Conservation (phyloP, 192 early-diverging fungal species). For the Diversispora eburnea region DNA sequence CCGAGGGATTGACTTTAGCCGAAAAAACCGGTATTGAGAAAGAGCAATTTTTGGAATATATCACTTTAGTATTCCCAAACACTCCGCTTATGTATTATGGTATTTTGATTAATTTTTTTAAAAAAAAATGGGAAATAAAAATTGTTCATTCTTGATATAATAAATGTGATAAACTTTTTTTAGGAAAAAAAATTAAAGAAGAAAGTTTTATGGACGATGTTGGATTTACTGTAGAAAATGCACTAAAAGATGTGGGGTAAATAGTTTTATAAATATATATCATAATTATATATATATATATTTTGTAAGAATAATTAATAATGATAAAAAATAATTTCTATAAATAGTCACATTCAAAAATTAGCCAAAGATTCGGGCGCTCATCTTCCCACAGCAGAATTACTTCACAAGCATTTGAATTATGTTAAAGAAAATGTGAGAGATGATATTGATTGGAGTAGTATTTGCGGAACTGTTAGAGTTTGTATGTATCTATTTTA, state of each 20-base stretch:
- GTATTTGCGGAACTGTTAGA: conserved; percentile 2
- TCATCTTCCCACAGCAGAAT: conserved; percentile 38
- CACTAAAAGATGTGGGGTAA: conserved; percentile 43
- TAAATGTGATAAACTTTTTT: too few species aligned
- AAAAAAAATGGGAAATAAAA: not conserved
- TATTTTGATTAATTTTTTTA: not conserved
- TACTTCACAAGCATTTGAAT: conserved; percentile 28
- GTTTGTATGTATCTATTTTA: not conserved
- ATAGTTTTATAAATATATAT: not conserved
- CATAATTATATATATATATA: not conserved
- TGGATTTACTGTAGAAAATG: conserved; percentile 39
- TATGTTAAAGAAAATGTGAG: conserved; percentile 19
- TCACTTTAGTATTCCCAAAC: conserved; percentile 48
- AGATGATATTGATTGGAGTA: conserved; percentile 27
- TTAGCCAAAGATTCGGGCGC: conserved; percentile 38
- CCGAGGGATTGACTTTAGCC: conserved; percentile 60
- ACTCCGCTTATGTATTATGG: conserved; percentile 49
- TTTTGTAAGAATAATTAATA: not conserved
- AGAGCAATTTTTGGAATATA: conserved; percentile 49
- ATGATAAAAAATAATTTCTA: not conserved
- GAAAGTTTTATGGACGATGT: conserved; percentile 37
- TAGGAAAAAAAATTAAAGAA: conserved; percentile 35
- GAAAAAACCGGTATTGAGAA: conserved; percentile 49
- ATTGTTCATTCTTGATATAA: not conserved
- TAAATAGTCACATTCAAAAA: conserved; percentile 34